phyloP scores from a whole-genome alignment of 768 basidiomycete genomes.

The Mycena polygramma region DNA sequence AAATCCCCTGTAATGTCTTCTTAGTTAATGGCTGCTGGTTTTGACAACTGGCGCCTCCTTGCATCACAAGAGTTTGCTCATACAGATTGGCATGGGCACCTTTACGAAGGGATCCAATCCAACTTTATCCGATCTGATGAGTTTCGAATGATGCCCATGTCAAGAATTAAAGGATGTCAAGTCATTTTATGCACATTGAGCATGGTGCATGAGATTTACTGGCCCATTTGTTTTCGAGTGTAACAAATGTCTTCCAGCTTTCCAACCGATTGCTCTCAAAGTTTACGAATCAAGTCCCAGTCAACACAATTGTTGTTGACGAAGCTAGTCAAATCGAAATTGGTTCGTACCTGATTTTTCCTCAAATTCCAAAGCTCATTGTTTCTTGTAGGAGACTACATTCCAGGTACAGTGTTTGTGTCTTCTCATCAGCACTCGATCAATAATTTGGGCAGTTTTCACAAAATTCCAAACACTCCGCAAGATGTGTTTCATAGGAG shows the following conservation, averaged over 20 bases:
- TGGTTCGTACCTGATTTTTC: constrained; percentile 58
- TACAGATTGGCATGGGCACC: constrained; percentile 82
- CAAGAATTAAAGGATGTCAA: constrained; percentile 53
- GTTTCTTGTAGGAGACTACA: constrained; percentile 35
- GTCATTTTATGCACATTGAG: constrained; percentile 83
- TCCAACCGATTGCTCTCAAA: constrained; percentile 53
- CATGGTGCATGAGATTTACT: constrained; percentile 57
- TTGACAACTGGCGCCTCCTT: constrained; percentile 72
- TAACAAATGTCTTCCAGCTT: constrained; percentile 46
- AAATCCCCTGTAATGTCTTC: neutral
- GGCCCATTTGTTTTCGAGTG: neutral
- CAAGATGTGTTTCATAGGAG: constrained; percentile 75
- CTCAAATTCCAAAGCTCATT: neutral
- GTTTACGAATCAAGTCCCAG: constrained; percentile 54
- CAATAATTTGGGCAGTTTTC: constrained; percentile 46
- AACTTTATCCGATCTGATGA: constrained; percentile 67
- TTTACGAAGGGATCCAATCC: constrained; percentile 64
- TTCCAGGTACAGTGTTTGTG: constrained; percentile 24
- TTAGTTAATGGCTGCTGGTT: constrained; percentile 70
- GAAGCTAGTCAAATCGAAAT: constrained; percentile 78
- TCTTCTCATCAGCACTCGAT: neutral
- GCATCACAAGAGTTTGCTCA: constrained; percentile 78
- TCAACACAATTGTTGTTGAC: constrained; percentile 70
- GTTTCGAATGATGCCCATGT: constrained; percentile 43
- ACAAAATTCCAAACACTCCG: constrained; percentile 55